These are phyloP conservation scores for Ophiocordyceps polyrhachis-furcata DNA, from an alignment of 2,329 filamentous ascomycete species.

Conservation along the genomic window DNA sequence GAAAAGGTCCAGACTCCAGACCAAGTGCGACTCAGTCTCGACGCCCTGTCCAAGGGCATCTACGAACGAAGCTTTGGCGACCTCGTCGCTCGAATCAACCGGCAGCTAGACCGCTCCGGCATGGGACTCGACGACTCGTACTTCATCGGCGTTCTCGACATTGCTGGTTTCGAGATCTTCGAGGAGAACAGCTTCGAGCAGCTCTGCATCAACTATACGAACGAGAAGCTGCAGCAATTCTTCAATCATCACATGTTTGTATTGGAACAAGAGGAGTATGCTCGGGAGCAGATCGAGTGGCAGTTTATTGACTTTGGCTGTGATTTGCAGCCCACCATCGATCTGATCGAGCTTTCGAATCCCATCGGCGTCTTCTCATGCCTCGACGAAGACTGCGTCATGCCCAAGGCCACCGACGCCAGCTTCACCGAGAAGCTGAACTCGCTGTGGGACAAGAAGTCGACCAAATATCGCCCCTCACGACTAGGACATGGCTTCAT, in stretches of 20 bases:
- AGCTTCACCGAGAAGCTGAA: constrained; percentile 98
- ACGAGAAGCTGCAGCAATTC: constrained; percentile 97
- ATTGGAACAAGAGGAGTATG: constrained; percentile 94
- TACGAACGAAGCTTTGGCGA: constrained; percentile 94
- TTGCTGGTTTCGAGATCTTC: constrained; percentile 97
- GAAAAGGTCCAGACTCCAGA: constrained; percentile 97
- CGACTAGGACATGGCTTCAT: constrained; percentile 83
- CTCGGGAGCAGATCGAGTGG: constrained; percentile 95
- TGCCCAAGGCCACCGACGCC: constrained; percentile 96
- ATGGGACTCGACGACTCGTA: constrained; percentile 73
- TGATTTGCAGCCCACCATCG: constrained; percentile 92
- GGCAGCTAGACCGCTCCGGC: constrained; percentile 71
- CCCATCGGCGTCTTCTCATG: constrained; percentile 98
- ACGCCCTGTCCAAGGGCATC: constrained; percentile 89
- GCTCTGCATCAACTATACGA: constrained; percentile 98
- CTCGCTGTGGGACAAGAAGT: constrained; percentile 90
- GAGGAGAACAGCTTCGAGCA: constrained; percentile 98
- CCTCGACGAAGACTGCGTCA: constrained; percentile 91
- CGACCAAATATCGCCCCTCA: constrained; percentile 77
- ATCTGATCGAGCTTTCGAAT: constrained; percentile 87
- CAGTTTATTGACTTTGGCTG: constrained; percentile 98
- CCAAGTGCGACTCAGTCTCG: constrained; percentile 75
- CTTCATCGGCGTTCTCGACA: constrained; percentile 97
- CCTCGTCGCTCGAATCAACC: constrained; percentile 79
- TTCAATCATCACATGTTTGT: constrained; percentile 99